Percentiles rank a stretch among this genome's conserved stretches.
Evolutionary conservation across 352 stramenopile genomes (phyloP).

Genomic region (Phytophthora niederhauseri): DNA sequence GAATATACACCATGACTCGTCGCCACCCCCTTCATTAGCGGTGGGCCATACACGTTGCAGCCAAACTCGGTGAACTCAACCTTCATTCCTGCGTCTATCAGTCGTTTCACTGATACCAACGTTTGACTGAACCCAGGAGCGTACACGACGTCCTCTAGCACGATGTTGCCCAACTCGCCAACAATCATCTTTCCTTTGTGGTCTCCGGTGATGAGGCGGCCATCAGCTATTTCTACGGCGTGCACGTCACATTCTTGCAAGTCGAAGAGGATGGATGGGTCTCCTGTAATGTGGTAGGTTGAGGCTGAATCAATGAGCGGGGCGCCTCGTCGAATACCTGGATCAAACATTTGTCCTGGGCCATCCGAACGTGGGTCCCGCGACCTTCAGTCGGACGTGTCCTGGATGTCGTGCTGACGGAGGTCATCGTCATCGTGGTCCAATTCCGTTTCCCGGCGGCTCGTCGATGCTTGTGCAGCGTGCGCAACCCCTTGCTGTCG

Average conservation of each 20-base stretch:
- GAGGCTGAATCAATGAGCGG: slow-evolving; percentile 16
- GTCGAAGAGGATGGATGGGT: not conserved
- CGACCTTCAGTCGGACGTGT: too few relatives aligned
- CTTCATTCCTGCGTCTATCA: slow-evolving; percentile 15
- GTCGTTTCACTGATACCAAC: slow-evolving; percentile 10
- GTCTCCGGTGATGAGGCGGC: not conserved
- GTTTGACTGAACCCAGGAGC: slow-evolving; percentile 8
- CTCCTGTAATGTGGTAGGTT: slow-evolving; percentile 14
- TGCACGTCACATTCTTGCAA: slow-evolving; percentile 4
- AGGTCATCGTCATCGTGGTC: too few relatives aligned
- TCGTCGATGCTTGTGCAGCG: too few relatives aligned
- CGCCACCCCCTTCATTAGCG: not conserved
- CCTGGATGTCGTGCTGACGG: too few relatives aligned
- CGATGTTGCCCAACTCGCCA: not conserved
- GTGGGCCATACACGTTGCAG: slow-evolving; percentile 1
- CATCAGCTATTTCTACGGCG: slow-evolving; percentile 15
- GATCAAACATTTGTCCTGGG: too few relatives aligned
- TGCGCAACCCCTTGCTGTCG: too few relatives aligned
- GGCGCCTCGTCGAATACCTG: not conserved
- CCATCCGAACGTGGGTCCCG: slow-evolving; percentile 13
- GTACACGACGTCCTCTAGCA: slow-evolving; percentile 11
- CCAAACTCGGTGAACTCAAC: slow-evolving; percentile 9
- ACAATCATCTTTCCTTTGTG: slow-evolving; percentile 8
- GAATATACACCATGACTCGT: slow-evolving; percentile 4
- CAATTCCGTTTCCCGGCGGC: too few relatives aligned